Conservation (phyloP, 2,329 filamentous ascomycete species). For the Drechmeria coniospora region DNA sequence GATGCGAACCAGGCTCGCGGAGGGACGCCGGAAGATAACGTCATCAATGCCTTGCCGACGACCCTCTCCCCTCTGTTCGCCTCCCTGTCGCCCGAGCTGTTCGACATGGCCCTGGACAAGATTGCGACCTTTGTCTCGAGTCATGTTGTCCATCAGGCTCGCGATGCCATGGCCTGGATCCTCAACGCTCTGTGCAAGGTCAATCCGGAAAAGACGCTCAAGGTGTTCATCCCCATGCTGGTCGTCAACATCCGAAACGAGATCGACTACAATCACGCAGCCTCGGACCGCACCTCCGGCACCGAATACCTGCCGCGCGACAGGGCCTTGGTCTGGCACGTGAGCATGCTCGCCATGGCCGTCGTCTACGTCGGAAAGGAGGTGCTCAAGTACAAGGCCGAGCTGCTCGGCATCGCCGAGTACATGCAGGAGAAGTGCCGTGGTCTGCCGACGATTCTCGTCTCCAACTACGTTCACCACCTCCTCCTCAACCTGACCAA, state of each 20-base stretch:
- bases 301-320: constrained; percentile 88
- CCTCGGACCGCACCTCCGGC: constrained; percentile 84
- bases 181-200: constrained; percentile 94
- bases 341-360: constrained; percentile 95
- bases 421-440: constrained; percentile 97
- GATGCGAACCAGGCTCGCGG: constrained; percentile 78
- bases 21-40: constrained; percentile 88
- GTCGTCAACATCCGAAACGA: constrained; percentile 87
- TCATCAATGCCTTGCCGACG: constrained; percentile 87
- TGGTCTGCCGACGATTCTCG: constrained; percentile 84
- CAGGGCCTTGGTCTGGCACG: constrained; percentile 85
- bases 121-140: constrained; percentile 80
- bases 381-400: constrained; percentile 74
- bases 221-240: constrained; percentile 78
- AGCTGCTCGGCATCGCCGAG: constrained; percentile 77
- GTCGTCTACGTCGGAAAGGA: constrained; percentile 90
- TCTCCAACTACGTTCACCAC: constrained; percentile 96
- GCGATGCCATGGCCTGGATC: constrained; percentile 98
- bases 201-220: constrained; percentile 82
- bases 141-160: constrained; percentile 91
- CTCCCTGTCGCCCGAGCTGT: constrained; percentile 81
- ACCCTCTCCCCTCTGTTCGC: constrained; percentile 83
- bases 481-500: constrained; percentile 86
- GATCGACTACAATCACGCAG: constrained; percentile 92
- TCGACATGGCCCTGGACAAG: constrained; percentile 83